Percentiles rank a stretch among this genome's conserved stretches.
phyloP scores from a whole-genome alignment of 805 yeast genomes.

The Candida oleophila region DNA sequence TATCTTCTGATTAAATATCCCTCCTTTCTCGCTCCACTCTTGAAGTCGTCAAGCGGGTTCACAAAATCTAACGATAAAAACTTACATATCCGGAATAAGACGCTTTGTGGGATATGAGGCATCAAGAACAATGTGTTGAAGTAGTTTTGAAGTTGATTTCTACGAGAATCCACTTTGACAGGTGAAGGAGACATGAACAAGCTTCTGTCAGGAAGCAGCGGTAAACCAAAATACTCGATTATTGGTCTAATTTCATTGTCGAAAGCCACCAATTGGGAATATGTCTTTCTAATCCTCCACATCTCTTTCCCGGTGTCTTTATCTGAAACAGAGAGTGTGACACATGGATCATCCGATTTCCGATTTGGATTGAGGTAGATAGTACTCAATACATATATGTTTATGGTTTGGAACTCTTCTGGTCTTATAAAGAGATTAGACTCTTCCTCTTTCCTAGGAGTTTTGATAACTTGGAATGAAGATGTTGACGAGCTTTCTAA shows the following conservation, averaged over 20 bases:
- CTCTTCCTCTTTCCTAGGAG: conserved; percentile 21
- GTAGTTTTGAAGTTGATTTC: conserved; percentile 54
- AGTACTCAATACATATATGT: conserved; percentile 49
- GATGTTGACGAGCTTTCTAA: background rate
- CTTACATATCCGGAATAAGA: conserved; percentile 53
- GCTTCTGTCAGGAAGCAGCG: conserved; percentile 62
- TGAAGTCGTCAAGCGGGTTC: conserved; percentile 53
- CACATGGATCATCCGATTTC: conserved; percentile 55
- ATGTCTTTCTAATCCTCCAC: conserved; percentile 71
- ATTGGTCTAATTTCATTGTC: conserved; percentile 59
- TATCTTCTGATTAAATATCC: conserved; percentile 65
- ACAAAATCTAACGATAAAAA: conserved; percentile 69
- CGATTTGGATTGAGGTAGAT: conserved; percentile 34
- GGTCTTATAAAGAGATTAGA: conserved; percentile 56
- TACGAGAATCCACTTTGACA: conserved; percentile 59
- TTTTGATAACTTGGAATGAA: conserved; percentile 18
- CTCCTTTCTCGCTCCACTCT: conserved; percentile 56
- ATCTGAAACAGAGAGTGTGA: conserved; percentile 64
- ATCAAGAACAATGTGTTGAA: conserved; percentile 55
- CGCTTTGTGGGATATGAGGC: conserved; percentile 56
- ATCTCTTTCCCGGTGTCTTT: conserved; percentile 60
- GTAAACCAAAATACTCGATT: conserved; percentile 52
- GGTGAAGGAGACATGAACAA: conserved; percentile 63
- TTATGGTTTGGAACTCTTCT: conserved; percentile 51
- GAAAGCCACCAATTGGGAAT: conserved; percentile 57